These are phyloP conservation scores for Gossypium ekmanianum DNA, from an alignment of 345 rosid species.

Conservation along the genomic window DNA sequence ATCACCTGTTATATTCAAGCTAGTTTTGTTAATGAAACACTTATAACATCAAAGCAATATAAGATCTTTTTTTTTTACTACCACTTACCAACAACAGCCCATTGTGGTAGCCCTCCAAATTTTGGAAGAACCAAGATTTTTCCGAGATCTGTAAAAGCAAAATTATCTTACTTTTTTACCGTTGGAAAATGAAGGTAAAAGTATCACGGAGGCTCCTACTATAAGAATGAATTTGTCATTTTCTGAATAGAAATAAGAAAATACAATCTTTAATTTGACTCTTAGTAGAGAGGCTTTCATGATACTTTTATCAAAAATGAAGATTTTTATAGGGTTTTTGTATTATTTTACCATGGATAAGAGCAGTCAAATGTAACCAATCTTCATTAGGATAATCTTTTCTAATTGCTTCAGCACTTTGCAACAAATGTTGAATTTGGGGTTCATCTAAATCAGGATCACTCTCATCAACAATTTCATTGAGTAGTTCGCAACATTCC, in stretches of 20 bases:
- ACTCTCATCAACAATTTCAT: conserved; percentile 58
- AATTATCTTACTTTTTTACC: neutral
- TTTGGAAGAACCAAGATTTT: conserved; percentile 37
- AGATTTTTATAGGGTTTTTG: neutral
- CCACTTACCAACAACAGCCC: conserved; percentile 43
- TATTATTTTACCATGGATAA: conserved; percentile 44
- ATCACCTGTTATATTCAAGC: conserved; percentile 22
- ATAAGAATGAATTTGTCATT: no score
- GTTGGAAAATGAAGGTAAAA: neutral
- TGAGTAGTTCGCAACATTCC: conserved; percentile 63
- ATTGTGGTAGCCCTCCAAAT: conserved; percentile 40
- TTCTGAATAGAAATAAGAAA: no score
- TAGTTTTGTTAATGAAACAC: neutral
- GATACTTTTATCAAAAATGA: neutral
- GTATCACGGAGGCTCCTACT: no score
- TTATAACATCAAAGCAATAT: neutral
- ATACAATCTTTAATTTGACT: no score
- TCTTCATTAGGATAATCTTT: conserved; percentile 60
- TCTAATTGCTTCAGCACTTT: conserved; percentile 42
- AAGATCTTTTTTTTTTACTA: neutral
- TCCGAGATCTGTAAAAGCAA: conserved; percentile 31
- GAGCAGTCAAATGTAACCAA: conserved; percentile 66
- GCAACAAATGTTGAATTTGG: conserved; percentile 60
- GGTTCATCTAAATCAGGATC: conserved; percentile 72
- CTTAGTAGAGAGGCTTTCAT: rapidly evolving